Conservation (phyloP, 2,329 filamentous ascomycete species). For the Cladosporium phlei region DNA sequence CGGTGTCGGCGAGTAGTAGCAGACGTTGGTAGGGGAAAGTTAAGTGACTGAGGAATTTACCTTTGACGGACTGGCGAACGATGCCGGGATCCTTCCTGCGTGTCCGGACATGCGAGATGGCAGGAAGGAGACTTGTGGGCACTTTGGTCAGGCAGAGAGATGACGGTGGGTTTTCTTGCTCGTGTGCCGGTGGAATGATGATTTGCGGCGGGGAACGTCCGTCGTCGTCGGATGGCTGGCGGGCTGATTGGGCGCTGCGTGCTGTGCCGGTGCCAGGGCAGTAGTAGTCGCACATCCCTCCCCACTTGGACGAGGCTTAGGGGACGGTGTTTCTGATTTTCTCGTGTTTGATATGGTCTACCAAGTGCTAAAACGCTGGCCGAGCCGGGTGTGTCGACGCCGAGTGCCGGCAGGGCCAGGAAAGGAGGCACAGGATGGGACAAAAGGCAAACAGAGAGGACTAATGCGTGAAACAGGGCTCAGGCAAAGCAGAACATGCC, state of each 20-base stretch:
- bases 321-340: neutral
- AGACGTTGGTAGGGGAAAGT: no score
- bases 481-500: neutral
- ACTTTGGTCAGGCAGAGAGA: no score
- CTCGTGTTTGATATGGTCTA: conserved; percentile 9
- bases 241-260: no score
- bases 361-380: conserved; percentile 1
- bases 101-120: conserved; percentile 7
- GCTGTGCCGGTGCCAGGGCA: no score
- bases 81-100: neutral
- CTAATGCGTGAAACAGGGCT: neutral
- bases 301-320: no score
- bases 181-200: no score
- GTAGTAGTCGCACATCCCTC: conserved; percentile 5
- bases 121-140: no score
- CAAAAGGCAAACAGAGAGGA: neutral
- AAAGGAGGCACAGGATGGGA: neutral
- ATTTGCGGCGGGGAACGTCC: conserved; percentile 1
- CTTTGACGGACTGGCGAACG: no score
- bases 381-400: conserved; percentile 1
- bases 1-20: no score
- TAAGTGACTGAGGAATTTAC: no score
- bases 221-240: no score
- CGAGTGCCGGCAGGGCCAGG: neutral
- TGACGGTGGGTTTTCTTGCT: no score